phyloP scores from a whole-genome alignment of 192 early-diverging fungal genomes.

The Spizellomyces sp. region DNA sequence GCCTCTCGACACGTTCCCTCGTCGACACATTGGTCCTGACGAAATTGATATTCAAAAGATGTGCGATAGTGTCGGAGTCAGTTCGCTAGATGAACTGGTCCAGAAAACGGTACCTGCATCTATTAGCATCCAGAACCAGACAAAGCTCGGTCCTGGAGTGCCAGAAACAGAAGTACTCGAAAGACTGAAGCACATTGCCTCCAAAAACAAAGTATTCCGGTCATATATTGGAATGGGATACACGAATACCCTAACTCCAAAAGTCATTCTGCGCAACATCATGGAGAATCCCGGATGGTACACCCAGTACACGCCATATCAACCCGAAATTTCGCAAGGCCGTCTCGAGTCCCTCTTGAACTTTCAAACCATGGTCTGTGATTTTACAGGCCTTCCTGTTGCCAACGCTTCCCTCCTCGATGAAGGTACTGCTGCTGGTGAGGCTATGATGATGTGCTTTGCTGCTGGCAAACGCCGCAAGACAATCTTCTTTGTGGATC shows the following conservation, averaged over 20 bases:
- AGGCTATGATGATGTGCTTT: conserved; percentile 93
- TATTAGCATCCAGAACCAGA: conserved; percentile 73
- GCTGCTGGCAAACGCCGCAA: conserved; percentile 73
- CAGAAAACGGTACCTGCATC: conserved; percentile 78
- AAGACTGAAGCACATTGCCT: conserved; percentile 80
- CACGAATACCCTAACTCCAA: conserved; percentile 85
- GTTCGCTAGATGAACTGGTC: conserved; percentile 80
- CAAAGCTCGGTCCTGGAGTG: conserved; percentile 74
- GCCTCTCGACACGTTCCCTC: conserved; percentile 52
- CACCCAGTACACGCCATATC: conserved; percentile 99
- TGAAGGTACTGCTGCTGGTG: conserved; percentile 97
- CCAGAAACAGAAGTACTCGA: conserved; percentile 88
- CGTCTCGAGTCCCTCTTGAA: conserved; percentile 96
- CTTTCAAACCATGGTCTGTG: conserved; percentile 96
- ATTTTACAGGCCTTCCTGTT: conserved; percentile 93
- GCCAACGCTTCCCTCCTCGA: conserved; percentile 98
- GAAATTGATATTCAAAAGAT: conserved; percentile 76
- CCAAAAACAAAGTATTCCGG: conserved; percentile 88
- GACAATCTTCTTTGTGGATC: conserved; percentile 91
- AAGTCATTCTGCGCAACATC: conserved; percentile 95
- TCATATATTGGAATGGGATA: conserved; percentile 98
- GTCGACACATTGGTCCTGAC: conserved; percentile 85
- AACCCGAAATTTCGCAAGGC: conserved; percentile 99
- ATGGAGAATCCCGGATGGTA: conserved; percentile 99
- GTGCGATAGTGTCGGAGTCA: conserved; percentile 79